Evolutionary conservation across 768 basidiomycete species (phyloP), one percentile per base, ranked within the genome.

Genomic region (Trametes elegans): DNA sequence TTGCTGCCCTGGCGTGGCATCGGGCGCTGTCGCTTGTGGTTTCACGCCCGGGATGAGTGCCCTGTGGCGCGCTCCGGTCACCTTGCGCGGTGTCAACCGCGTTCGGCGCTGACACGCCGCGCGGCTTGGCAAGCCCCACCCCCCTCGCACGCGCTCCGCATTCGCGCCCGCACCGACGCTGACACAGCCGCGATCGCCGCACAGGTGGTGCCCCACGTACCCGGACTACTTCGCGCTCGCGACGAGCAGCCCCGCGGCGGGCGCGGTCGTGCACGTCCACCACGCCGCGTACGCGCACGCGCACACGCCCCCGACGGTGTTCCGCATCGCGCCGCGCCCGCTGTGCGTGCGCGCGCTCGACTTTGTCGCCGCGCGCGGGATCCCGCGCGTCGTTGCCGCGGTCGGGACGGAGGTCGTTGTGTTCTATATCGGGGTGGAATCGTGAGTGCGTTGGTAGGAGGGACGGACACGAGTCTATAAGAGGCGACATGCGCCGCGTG

Each of bases 181-280:
- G 31, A 52, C 41, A 23, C 21, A 31, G 18, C 14, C 19, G 7
- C 26, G n/a, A 16, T 7, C 21, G 39, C 14, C 5, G n/a, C 18
- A 23, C 54, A 91, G 89, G 44, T 92, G 90, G 90, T 90, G 85
- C 61, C 83, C 78, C 21, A 86, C 87, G 14, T 82, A 81, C 66
- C 78, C 88, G 9, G 84, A 88, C 49, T 85, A 85, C 62, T 93
- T 93, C 70, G 90, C 86, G 34, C 82, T 91, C 49, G 84, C 88
- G 7, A 77, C 84, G 6, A 76, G 79, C 62, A 79, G 79, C 3
- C 75, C 82, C 9, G 68, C 70, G 31, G 80, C 75, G 56, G 89
- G 87, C 51, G 90, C 88, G 26, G 70, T 80, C 27, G 75, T 93
- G 34, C 80, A 89, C 63, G 76, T 92, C 36, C 80, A 89, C 71